Evolutionary conservation across 1,284 basidiomycete species (phyloP), one percentile per base, ranked within the genome.

Genomic region (Ustilago tritici): DNA sequence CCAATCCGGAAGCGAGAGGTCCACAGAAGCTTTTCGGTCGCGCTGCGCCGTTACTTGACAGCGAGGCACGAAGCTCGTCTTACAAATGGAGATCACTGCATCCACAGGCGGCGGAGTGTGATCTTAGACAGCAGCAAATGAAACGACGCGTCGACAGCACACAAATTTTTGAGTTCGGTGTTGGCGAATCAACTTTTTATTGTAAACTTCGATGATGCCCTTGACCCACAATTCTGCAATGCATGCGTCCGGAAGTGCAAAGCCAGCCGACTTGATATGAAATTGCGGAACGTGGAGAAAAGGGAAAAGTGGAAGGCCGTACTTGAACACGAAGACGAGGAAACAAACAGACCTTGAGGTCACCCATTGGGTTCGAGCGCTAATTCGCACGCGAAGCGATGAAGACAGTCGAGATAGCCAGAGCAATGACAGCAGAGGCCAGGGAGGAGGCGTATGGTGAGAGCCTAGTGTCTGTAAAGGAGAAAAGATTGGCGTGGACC

Each of bases 231-330:
- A 3, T 14, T 17, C 49, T 14, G 32, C 49, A 52, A 15, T 41
- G 49, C 49, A 78, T 82, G 78, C 71, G 82, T 10, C 70, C 84
- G 11, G 84, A 84, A 36, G 53, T 50, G 7, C 56, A 81, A 23
- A 82, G 79, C 7, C 43, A 8, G 3, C 40, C 10, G 83, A 84
- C 56, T 17, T 11, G 28, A 52, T 52, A n/a, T 10, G 15, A 19
- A 32, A 28, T 31, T 14, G 49, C 43, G n/a, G n/a, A 19, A 23
- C 7, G 17, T 19, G 43, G n/a, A 19, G 43, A 7, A 46, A 19
- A 19, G 43, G 6, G n/a, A 14, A n/a, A 19, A n/a, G 10, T 9
- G 17, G n/a, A 11, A 19, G 19, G 43, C n/a, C 43, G n/a, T 46
- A 19, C 12, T 15, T 7, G 12, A 17, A 41, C 12, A 41, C 12